These are phyloP conservation scores for Cucurbita moschata DNA, from an alignment of 306 rosid genomes.

Conservation along the genomic window DNA sequence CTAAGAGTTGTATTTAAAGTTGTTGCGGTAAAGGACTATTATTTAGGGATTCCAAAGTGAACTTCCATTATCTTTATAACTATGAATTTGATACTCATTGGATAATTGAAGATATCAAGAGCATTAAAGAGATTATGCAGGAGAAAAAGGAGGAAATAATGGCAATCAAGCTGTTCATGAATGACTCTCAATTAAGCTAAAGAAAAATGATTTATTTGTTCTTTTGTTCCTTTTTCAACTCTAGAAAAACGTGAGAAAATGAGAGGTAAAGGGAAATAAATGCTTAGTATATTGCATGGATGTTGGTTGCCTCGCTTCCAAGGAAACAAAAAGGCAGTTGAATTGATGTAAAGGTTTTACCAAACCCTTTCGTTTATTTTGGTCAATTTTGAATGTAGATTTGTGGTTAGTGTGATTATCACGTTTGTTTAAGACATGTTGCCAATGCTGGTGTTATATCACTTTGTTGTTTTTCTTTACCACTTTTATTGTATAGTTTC, in stretches of 20 bases:
- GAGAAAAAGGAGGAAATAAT: background rate
- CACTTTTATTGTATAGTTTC: too few species aligned
- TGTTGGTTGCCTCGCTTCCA: background rate
- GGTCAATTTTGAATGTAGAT: background rate
- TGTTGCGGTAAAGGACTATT: too few species aligned
- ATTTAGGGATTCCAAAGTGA: background rate
- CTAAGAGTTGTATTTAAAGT: too few species aligned
- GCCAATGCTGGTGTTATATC: too few species aligned
- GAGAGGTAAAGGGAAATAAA: background rate
- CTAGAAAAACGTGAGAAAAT: background rate
- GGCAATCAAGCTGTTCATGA: background rate
- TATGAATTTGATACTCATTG: background rate
- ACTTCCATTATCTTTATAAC: background rate
- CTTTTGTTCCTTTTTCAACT: too few species aligned
- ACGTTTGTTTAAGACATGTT: too few species aligned
- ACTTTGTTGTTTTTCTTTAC: too few species aligned
- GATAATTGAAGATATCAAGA: background rate
- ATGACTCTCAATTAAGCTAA: too few species aligned
- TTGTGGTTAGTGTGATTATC: too few species aligned
- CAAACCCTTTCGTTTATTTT: background rate
- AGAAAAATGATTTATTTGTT: too few species aligned
- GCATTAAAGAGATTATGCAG: background rate
- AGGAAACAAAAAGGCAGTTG: background rate
- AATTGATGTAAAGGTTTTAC: slow-evolving; percentile 1
- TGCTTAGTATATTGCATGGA: background rate